Evolutionary conservation across 768 basidiomycete species (phyloP).

Genomic region (Porpolomopsis calyptriformis): DNA sequence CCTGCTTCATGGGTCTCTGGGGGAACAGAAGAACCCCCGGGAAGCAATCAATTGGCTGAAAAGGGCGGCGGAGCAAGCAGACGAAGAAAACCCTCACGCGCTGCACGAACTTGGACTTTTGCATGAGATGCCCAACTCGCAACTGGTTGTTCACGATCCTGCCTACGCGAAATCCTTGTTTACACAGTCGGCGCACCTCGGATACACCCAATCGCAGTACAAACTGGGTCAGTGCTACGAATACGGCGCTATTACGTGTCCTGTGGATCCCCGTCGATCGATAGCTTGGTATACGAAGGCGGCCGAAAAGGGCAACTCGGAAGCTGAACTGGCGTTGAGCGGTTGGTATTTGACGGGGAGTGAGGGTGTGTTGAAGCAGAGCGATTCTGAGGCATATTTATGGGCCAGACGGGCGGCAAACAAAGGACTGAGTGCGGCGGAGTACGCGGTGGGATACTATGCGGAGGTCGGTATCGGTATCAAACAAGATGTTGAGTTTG

Average conservation of each 20-base stretch:
- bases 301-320: conserved; percentile 90
- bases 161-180: conserved; percentile 76
- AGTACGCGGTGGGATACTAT: conserved; percentile 98
- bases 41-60: conserved; percentile 94
- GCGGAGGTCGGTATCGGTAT: conserved; percentile 96
- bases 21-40: conserved; percentile 73
- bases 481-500: conserved; percentile 90
- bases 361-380: conserved; percentile 93
- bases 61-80: conserved; percentile 92
- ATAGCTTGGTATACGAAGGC: conserved; percentile 99
- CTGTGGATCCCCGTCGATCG: conserved; percentile 84
- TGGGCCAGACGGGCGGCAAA: conserved; percentile 97
- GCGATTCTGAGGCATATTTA: conserved; percentile 95
- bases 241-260: conserved; percentile 80
- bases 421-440: conserved; percentile 92
- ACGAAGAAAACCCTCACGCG: conserved; percentile 96
- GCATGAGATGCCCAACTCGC: conserved; percentile 60
- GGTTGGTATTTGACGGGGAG: conserved; percentile 98
- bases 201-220: conserved; percentile 89
- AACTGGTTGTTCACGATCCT: conserved; percentile 69
- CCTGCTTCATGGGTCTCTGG: conserved; percentile 72
- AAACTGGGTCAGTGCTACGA: conserved; percentile 95
- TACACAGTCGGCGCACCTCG: conserved; percentile 85
- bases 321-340: conserved; percentile 90
- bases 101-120: conserved; percentile 89